These are phyloP conservation scores for Plantago rigida DNA, from an alignment of 305 asterid genomes.

Conservation along the genomic window DNA sequence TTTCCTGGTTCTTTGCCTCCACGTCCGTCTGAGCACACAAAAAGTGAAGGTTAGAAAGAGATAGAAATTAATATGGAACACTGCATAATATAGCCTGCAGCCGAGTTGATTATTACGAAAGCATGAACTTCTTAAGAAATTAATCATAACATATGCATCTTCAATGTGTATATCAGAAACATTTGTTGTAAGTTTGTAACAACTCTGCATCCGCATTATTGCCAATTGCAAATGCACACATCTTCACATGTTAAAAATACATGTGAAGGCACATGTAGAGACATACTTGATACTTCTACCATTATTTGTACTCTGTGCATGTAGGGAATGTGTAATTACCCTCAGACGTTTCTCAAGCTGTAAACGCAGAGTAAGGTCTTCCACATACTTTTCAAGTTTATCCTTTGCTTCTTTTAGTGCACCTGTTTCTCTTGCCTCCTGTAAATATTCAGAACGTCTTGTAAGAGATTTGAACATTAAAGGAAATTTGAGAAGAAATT, in stretches of 20 bases:
- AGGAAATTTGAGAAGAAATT: constrained; percentile 18
- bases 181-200: too few species aligned
- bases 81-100: background rate
- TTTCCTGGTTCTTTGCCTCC: constrained; percentile 64
- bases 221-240: constrained; percentile 3
- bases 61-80: constrained; percentile 8
- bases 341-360: constrained; percentile 86
- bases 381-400: constrained; percentile 91
- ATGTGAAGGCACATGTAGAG: background rate
- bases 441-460: constrained; percentile 28
- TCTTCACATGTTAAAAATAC: background rate
- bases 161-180: too few species aligned
- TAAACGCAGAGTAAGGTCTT: constrained; percentile 78
- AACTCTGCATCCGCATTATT: too few species aligned
- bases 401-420: constrained; percentile 86
- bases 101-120: background rate
- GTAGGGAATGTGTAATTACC: constrained; percentile 41
- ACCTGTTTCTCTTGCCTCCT: constrained; percentile 95
- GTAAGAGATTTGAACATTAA: constrained; percentile 19
- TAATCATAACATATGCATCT: background rate
- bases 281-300: constrained; percentile 15
- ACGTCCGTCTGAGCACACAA: constrained; percentile 53
- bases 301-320: constrained; percentile 8
- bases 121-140: background rate
- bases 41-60: constrained; percentile 23